Evolutionary conservation across 148 eudicot genomes (phyloP).

Genomic region (Arbutus unedo): DNA sequence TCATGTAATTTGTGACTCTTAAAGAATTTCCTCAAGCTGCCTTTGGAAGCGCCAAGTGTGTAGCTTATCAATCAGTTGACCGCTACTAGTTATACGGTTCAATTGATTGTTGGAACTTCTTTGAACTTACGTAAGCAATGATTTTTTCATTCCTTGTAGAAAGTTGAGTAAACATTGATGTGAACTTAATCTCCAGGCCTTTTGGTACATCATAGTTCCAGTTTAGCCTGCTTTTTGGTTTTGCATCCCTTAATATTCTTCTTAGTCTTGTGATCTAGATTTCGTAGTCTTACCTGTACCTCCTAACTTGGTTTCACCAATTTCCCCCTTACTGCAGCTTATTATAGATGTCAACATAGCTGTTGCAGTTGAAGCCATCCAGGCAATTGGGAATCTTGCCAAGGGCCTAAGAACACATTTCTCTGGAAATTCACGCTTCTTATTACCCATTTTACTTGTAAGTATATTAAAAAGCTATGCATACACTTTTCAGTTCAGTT

Average conservation of each 20-base stretch:
- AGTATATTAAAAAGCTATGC: conserved; percentile 19
- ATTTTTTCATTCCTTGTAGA: background rate
- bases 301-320: background rate
- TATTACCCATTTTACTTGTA: conserved; percentile 89
- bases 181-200: background rate
- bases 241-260: background rate
- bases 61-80: background rate
- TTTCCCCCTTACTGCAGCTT: conserved; percentile 49
- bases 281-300: background rate
- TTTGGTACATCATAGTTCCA: conserved; percentile 1
- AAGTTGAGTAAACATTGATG: background rate
- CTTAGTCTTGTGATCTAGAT: background rate
- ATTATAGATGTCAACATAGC: conserved; percentile 93
- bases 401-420: conserved; percentile 84
- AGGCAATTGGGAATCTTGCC: conserved; percentile 97
- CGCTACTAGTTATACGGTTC: background rate
- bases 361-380: conserved; percentile 92
- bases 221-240: background rate
- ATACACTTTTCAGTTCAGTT: background rate
- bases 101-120: background rate
- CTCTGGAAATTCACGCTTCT: conserved; percentile 78
- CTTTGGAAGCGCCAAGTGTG: background rate
- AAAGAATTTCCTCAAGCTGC: background rate
- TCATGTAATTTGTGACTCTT: background rate
- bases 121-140: background rate